Percentiles rank a stretch among this genome's conserved stretches.
Conservation (phyloP, 2,329 filamentous ascomycete species). For the Rasamsonia emersonii region DNA sequence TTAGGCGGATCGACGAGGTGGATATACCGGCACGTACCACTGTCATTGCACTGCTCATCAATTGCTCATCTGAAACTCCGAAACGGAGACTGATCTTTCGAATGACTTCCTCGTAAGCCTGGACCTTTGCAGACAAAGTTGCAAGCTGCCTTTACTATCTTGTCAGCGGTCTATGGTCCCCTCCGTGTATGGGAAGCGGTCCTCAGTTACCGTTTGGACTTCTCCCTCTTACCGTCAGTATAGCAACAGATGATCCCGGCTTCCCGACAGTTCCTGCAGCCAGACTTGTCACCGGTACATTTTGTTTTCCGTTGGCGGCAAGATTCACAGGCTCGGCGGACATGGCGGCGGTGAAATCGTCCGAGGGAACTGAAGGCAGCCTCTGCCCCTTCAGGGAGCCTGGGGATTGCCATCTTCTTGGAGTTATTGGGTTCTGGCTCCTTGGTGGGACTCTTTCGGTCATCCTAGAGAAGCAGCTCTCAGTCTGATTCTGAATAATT, state of each 20-base stretch:
- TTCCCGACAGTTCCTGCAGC: conserved; percentile 36
- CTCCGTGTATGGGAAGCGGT: conserved; percentile 1
- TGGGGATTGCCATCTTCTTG: conserved; percentile 30
- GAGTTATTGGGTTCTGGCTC: conserved; percentile 15
- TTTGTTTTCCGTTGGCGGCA: conserved; percentile 39
- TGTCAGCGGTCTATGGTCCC: background rate
- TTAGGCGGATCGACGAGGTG: conserved; percentile 2
- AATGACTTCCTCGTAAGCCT: conserved; percentile 33
- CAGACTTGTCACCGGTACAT: conserved; percentile 37
- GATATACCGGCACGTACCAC: conserved; percentile 17
- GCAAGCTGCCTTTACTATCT: conserved; percentile 28
- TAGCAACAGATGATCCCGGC: conserved; percentile 37
- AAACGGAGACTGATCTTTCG: conserved; percentile 27
- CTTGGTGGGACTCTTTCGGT: conserved; percentile 13
- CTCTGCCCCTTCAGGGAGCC: conserved; percentile 25
- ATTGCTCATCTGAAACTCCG: conserved; percentile 26
- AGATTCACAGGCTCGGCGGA: conserved; percentile 36
- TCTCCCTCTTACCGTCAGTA: conserved; percentile 38
- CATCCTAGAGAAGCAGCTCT: conserved; percentile 16
- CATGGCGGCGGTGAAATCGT: conserved; percentile 28
- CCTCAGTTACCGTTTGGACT: conserved; percentile 38
- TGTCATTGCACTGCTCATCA: conserved; percentile 25
- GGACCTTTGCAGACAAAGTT: conserved; percentile 33
- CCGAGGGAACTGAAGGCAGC: conserved; percentile 24
- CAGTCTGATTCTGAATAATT: conserved; percentile 5